Percentiles rank a stretch among this genome's conserved stretches.
These are phyloP conservation scores for Agrostemma githago DNA, from an alignment of 148 eudicot genomes.

Conservation along the genomic window DNA sequence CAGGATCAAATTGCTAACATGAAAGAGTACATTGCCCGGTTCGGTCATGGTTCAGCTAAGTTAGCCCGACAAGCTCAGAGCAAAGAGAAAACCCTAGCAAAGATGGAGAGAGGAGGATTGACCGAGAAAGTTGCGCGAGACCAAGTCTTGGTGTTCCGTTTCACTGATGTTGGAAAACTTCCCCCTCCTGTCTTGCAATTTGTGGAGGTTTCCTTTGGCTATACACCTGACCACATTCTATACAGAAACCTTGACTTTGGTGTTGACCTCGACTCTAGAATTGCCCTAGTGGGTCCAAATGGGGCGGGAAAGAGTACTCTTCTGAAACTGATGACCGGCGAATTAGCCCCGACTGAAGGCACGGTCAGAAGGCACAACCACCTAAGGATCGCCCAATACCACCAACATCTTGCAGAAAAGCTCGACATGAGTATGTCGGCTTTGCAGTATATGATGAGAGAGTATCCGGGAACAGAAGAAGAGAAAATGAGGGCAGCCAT, in stretches of 20 bases:
- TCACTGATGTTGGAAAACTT: constrained; percentile 86
- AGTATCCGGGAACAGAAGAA: constrained; percentile 87
- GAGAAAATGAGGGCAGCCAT: constrained; percentile 91
- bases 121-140: constrained; percentile 83
- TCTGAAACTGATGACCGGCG: constrained; percentile 97
- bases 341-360: constrained; percentile 72
- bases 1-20: constrained; percentile 90
- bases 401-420: constrained; percentile 85
- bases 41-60: constrained; percentile 97
- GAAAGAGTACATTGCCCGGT: constrained; percentile 97
- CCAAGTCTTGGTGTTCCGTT: constrained; percentile 60
- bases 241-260: constrained; percentile 87
- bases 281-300: constrained; percentile 93
- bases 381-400: constrained; percentile 82
- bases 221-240: constrained; percentile 75
- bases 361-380: constrained; percentile 91
- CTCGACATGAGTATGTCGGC: constrained; percentile 80
- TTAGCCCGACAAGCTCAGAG: constrained; percentile 97
- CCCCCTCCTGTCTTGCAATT: constrained; percentile 97
- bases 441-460: constrained; percentile 64
- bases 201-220: constrained; percentile 83
- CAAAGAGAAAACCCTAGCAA: constrained; percentile 91
- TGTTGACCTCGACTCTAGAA: constrained; percentile 84
- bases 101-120: constrained; percentile 97
- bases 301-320: constrained; percentile 98